Base-by-base conservation (phyloP, 352 stramenopile genomes). In the Globisporangium paroecandrum region DNA sequence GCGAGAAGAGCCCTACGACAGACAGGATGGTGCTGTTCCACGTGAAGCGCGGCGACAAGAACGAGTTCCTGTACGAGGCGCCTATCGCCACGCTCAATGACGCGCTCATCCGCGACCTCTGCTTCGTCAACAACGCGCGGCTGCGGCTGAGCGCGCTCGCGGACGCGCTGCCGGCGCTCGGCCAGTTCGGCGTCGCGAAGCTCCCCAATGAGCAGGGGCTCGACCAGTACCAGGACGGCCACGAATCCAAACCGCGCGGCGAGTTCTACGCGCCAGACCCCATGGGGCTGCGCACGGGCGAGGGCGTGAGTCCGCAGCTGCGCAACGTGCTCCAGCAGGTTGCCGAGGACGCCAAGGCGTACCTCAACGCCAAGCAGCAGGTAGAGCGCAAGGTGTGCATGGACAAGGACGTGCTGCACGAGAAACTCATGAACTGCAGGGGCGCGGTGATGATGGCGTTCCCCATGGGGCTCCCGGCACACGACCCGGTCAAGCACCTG, bases 391-490 rank as follows among this genome's bases (percentile, higher is more conserved):
- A 91, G 53, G 71, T 93, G 29, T 71, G 74, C 41, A 75, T 94
- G 36, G 83, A 77, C 24, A 69, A 85, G 53, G 73, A 73, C 6
- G 75, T 81, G 13, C 75, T 99, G 22, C 61, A 94, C 32, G 94
- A 99, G 68, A 98, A 98, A 73, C 81, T 99, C 49, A 81, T 92
- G 65, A 97, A 95, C 71, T 93, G 98, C 47, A 79, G 91, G 6
- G 93, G 91, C 22, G 93, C 93, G 9, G 89, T 98, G 36, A 96
- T 83, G 64, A 97, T 97, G 81, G 91, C 91, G n/a, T 99, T 97
- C 73, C 97, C 97, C 8, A 98, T 97, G 90, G 97, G 95, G 0
- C 77, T 99, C 18, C 94, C 97, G 20, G 71, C 85, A 27, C 90
- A 92, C 74, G 95, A 99, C 76, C 79, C 90, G 4, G 82, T 98